Conservation (phyloP, 805 yeast genomes). For the Suhomyces sp. region DNA sequence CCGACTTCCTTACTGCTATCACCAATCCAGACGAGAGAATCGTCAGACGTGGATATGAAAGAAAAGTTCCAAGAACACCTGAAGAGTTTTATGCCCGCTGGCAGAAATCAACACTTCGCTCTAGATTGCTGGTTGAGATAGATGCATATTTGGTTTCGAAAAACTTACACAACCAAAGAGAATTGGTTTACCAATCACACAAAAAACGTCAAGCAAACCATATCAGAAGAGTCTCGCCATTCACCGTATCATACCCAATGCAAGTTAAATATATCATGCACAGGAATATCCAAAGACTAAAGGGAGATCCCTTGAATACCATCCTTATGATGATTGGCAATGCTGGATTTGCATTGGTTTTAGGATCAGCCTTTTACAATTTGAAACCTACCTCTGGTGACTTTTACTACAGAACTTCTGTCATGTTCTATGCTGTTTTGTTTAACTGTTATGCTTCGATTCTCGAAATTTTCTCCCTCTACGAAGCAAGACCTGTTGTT, state of each 20-base stretch:
- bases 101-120: conserved; percentile 54
- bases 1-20: conserved; percentile 65
- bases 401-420: conserved; percentile 63
- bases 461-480: conserved; percentile 58
- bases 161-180: conserved; percentile 10
- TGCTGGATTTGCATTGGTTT: conserved; percentile 54
- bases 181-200: conserved; percentile 23
- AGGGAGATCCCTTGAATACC: conserved; percentile 58
- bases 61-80: conserved; percentile 53
- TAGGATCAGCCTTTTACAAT: conserved; percentile 60
- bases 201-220: conserved; percentile 41
- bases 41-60: conserved; percentile 47
- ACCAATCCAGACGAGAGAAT: conserved; percentile 66
- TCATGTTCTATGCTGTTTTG: conserved; percentile 58
- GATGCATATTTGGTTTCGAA: conserved; percentile 35
- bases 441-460: conserved; percentile 61
- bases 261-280: conserved; percentile 45
- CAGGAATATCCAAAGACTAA: conserved; percentile 54
- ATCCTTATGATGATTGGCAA: conserved; percentile 52
- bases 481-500: conserved; percentile 62
- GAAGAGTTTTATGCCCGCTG: conserved; percentile 60
- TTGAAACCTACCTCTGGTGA: conserved; percentile 51
- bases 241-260: conserved; percentile 33
- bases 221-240: conserved; percentile 34
- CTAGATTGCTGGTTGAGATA: conserved; percentile 39